A percentile compares a stretch with the other conserved stretches of the same genome.
These are phyloP conservation scores for Leccinum pseudoinsigne DNA, from an alignment of 1,284 basidiomycete species.

Conservation along the genomic window DNA sequence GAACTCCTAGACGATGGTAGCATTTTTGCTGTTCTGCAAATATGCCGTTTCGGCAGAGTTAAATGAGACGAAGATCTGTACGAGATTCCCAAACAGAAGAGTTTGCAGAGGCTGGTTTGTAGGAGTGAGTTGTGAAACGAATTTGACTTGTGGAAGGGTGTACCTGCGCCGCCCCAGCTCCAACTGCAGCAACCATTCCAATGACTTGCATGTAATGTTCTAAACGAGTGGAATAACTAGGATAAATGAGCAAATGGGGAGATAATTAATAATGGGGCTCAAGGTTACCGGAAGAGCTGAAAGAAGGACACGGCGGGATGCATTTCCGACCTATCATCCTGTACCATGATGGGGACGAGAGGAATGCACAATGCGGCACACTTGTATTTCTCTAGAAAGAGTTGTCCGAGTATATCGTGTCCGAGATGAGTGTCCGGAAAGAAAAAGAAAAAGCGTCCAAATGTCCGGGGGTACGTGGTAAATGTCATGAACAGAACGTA, in stretches of 20 bases:
- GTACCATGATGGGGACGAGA: no score
- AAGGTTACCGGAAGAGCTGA: conserved; percentile 25
- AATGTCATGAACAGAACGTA: not conserved
- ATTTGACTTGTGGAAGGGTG: not conserved
- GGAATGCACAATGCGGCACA: no score
- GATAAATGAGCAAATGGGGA: not conserved
- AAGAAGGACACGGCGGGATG: conserved; percentile 15
- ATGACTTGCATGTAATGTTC: conserved; percentile 68
- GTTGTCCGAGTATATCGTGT: not conserved
- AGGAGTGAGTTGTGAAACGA: conserved; percentile 8
- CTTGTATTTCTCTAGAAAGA: not conserved
- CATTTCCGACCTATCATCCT: no score
- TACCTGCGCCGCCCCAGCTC: conserved; percentile 77
- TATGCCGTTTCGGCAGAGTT: conserved; percentile 27
- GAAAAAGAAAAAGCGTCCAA: not conserved
- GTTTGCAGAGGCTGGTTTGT: conserved; percentile 72
- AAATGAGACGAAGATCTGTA: conserved; percentile 75
- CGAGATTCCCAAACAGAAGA: conserved; percentile 79
- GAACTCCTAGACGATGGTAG: conserved; percentile 28
- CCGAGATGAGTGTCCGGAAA: not conserved
- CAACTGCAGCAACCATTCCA: conserved; percentile 66
- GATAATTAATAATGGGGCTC: not conserved
- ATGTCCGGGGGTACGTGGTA: not conserved
- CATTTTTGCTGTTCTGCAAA: conserved; percentile 26
- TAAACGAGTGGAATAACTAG: conserved; percentile 45